Conservation (phyloP, 2,329 filamentous ascomycete genomes). For the Fusarium phyllophilum region DNA sequence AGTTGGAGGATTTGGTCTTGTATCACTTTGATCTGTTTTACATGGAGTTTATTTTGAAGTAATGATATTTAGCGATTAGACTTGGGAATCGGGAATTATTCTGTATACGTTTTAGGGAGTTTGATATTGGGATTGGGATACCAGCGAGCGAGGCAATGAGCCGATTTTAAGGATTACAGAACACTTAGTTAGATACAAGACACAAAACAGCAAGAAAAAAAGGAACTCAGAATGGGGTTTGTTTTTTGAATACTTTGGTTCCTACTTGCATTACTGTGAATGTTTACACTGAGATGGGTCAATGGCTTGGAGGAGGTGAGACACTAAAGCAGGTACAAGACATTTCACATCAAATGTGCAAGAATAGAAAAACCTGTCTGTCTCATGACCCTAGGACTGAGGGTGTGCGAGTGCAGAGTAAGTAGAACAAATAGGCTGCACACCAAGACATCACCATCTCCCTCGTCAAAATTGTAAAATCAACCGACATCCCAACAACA, state of each 20-base stretch:
- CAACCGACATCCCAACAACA: not conserved
- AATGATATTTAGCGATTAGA: constrained; percentile 32
- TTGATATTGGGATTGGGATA: constrained; percentile 22
- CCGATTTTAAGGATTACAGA: constrained; percentile 27
- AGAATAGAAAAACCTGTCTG: not conserved
- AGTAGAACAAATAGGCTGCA: not conserved
- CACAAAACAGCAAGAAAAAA: constrained; percentile 30
- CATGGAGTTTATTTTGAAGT: constrained; percentile 15
- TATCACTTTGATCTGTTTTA: constrained; percentile 32
- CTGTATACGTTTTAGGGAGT: constrained; percentile 5
- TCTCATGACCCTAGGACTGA: constrained; percentile 28
- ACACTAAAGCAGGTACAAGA: constrained; percentile 33
- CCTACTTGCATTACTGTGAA: not conserved
- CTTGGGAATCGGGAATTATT: constrained; percentile 1
- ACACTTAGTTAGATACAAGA: constrained; percentile 33
- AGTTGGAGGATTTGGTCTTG: constrained; percentile 28
- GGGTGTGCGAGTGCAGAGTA: not conserved
- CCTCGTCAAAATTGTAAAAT: not conserved
- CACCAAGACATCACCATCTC: not conserved
- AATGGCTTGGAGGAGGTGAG: not conserved
- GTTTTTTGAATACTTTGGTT: constrained; percentile 8
- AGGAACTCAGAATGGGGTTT: constrained; percentile 30
- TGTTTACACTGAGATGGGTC: not conserved
- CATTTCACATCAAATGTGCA: not conserved
- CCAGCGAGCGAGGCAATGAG: constrained; percentile 18